phyloP scores from a whole-genome alignment of 306 rosid species.

The Rubus idaeus region DNA sequence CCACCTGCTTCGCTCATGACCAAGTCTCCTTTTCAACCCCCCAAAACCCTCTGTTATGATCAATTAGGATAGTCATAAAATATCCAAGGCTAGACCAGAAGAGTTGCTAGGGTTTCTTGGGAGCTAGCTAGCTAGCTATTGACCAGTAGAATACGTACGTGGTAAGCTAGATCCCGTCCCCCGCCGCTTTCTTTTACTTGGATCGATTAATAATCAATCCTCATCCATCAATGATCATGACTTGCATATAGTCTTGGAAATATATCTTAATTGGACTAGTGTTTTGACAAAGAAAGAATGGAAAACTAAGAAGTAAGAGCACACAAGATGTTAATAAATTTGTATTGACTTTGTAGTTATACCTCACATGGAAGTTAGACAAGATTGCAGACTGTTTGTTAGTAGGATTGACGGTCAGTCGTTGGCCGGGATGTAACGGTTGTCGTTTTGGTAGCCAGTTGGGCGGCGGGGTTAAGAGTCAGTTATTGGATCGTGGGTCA shows the following conservation, averaged over 20 bases:
- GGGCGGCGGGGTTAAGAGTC: too few species aligned
- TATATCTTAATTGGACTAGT: too few species aligned
- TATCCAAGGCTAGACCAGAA: background rate
- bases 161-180: background rate
- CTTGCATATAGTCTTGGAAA: background rate
- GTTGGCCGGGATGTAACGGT: too few species aligned
- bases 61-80: background rate
- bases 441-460: too few species aligned
- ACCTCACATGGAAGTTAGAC: background rate
- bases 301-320: background rate
- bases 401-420: too few species aligned
- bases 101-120: background rate
- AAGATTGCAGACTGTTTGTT: background rate
- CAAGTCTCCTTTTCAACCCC: too few species aligned
- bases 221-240: background rate
- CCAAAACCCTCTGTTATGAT: background rate
- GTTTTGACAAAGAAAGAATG: background rate
- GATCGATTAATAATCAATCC: background rate
- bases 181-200: slow-evolving; percentile 1
- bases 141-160: background rate
- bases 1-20: background rate
- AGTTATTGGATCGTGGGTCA: too few species aligned
- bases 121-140: background rate
- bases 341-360: background rate
- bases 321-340: background rate